A percentile compares a stretch with the other conserved stretches of the same genome.
phyloP scores from a whole-genome alignment of 768 basidiomycete genomes.

The Agaricus subrufescens region DNA sequence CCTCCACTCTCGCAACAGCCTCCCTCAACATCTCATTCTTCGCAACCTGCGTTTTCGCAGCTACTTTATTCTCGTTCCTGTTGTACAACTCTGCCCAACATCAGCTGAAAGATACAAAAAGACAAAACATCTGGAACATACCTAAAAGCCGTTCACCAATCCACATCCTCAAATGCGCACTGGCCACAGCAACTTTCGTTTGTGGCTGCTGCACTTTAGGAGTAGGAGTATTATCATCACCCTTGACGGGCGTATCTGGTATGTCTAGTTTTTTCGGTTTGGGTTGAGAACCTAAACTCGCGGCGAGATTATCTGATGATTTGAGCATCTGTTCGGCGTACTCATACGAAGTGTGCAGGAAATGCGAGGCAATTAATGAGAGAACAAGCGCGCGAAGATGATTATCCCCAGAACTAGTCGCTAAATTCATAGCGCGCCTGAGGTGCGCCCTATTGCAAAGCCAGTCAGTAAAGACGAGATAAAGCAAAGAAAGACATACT shows the following conservation, averaged over 20 bases:
- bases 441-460: slow-evolving; percentile 41
- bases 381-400: slow-evolving; percentile 68
- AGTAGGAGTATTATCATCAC: neutral
- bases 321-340: slow-evolving; percentile 63
- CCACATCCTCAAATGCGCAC: slow-evolving; percentile 66
- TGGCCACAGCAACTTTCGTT: slow-evolving; percentile 41
- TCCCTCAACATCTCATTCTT: slow-evolving; percentile 34
- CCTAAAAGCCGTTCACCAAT: slow-evolving; percentile 66
- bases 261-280: slow-evolving; percentile 12
- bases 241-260: neutral
- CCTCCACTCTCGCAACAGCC: slow-evolving; percentile 18
- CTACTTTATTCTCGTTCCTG: slow-evolving; percentile 46
- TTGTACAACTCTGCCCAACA: slow-evolving; percentile 47
- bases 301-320: slow-evolving; percentile 66
- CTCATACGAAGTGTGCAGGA: slow-evolving; percentile 63
- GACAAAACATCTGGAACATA: slow-evolving; percentile 24
- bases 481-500: slow-evolving; percentile 37
- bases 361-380: slow-evolving; percentile 65
- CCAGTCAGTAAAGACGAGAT: slow-evolving; percentile 2
- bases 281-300: slow-evolving; percentile 56
- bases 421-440: slow-evolving; percentile 55
- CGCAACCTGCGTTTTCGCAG: slow-evolving; percentile 39
- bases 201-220: neutral
- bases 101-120: neutral
- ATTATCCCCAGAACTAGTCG: slow-evolving; percentile 60